A percentile compares a stretch with the other conserved stretches of the same genome.
Evolutionary conservation across 2,329 filamentous ascomycete genomes (phyloP).

Genomic region (Didymella exigua): DNA sequence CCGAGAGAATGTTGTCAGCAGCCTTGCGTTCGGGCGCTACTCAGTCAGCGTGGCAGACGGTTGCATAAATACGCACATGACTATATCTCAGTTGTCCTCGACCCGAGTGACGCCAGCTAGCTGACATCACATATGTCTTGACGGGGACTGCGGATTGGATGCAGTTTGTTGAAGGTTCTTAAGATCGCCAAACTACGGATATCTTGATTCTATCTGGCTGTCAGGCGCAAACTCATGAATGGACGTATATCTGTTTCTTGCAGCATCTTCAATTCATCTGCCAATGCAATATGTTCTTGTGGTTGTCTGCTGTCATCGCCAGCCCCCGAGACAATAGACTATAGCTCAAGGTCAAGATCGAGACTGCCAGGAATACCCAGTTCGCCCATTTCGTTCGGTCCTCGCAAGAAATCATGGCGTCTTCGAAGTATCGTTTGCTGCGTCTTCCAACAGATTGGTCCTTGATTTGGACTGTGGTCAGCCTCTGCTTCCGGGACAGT

Average conservation of each 20-base stretch:
- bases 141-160: not conserved
- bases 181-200: slow-evolving; percentile 12
- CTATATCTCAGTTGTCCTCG: not conserved
- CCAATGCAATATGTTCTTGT: not conserved
- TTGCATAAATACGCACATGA: slow-evolving; percentile 1
- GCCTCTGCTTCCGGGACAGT: not conserved
- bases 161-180: slow-evolving; percentile 4
- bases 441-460: not conserved
- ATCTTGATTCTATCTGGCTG: slow-evolving; percentile 3
- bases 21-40: not conserved
- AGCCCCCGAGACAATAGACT: not conserved
- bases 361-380: not conserved
- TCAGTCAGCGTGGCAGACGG: slow-evolving; percentile 3
- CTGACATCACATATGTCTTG: not conserved
- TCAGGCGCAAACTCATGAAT: not conserved
- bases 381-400: not conserved
- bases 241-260: not conserved
- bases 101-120: slow-evolving; percentile 8
- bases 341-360: not conserved
- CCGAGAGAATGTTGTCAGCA: slow-evolving; percentile 11
- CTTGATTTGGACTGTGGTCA: not conserved
- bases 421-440: not conserved
- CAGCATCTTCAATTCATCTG: not conserved
- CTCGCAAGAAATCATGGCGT: not conserved
- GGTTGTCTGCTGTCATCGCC: not conserved